Conservation (phyloP, 1,284 basidiomycete genomes). For the Termitomyces sp. region DNA sequence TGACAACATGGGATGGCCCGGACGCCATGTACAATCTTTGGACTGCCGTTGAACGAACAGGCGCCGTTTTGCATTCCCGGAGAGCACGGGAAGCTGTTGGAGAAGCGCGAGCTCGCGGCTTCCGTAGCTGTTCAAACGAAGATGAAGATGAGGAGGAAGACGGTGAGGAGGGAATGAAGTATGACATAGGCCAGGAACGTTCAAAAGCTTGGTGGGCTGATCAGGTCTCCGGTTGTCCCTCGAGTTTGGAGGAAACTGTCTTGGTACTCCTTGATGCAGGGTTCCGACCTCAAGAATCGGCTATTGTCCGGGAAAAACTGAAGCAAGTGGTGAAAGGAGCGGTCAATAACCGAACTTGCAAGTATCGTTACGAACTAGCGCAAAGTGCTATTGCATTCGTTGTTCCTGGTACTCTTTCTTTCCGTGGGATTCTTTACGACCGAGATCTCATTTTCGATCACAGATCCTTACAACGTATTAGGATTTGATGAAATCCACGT, state of each 20-base stretch:
- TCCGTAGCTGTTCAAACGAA: constrained; percentile 30
- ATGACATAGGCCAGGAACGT: constrained; percentile 23
- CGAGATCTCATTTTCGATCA: neutral
- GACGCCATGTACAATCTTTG: constrained; percentile 41
- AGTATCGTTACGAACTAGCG: constrained; percentile 40
- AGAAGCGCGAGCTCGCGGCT: constrained; percentile 40
- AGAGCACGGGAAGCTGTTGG: constrained; percentile 39
- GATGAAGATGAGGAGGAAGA: constrained; percentile 32
- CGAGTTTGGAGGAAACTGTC: constrained; percentile 46
- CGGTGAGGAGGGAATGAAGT: constrained; percentile 14
- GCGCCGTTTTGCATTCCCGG: constrained; percentile 41
- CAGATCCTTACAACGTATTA: constrained; percentile 41
- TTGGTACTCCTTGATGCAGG: constrained; percentile 44
- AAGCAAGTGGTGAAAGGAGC: constrained; percentile 33
- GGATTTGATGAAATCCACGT: constrained; percentile 44
- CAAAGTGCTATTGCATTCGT: constrained; percentile 47
- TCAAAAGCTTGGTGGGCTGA: constrained; percentile 51
- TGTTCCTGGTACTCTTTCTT: constrained; percentile 38
- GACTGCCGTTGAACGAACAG: constrained; percentile 33
- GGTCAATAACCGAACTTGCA: constrained; percentile 31
- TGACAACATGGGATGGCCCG: constrained; percentile 41
- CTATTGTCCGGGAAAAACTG: constrained; percentile 42
- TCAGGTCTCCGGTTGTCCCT: constrained; percentile 46
- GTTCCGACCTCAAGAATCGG: constrained; percentile 38
- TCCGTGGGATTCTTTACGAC: neutral